phyloP scores from a whole-genome alignment of 805 yeast species.

The Kluyveromyces dobzhanskii region DNA sequence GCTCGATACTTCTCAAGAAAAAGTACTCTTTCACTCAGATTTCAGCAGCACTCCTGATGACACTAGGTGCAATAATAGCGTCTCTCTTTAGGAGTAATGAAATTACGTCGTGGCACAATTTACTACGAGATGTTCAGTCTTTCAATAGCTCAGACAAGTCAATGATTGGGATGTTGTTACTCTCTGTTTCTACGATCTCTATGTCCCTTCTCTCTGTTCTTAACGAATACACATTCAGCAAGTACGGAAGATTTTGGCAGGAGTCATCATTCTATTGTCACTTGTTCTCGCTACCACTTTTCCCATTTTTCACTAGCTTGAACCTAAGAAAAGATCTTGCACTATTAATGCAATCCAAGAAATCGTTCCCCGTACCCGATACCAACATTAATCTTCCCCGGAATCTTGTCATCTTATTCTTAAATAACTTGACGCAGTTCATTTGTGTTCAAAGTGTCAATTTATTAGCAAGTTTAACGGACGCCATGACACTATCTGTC shows the following conservation, averaged over 20 bases:
- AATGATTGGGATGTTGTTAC: not conserved
- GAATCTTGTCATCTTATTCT: slow-evolving; percentile 25
- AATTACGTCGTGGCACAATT: slow-evolving; percentile 6
- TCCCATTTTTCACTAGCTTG: slow-evolving; percentile 24
- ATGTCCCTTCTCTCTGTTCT: slow-evolving; percentile 50
- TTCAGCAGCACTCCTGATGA: slow-evolving; percentile 40
- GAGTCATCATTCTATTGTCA: slow-evolving; percentile 59
- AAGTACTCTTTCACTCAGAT: slow-evolving; percentile 40
- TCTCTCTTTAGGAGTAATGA: slow-evolving; percentile 27
- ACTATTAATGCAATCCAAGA: too few relatives aligned
- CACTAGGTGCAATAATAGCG: slow-evolving; percentile 46
- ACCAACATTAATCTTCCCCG: slow-evolving; percentile 14
- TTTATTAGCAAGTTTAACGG: slow-evolving; percentile 43
- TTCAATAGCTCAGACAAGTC: not conserved
- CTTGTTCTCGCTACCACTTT: slow-evolving; percentile 45
- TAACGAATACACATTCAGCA: slow-evolving; percentile 41
- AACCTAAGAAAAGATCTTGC: not conserved
- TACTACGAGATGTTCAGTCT: not conserved
- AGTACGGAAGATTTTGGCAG: slow-evolving; percentile 54
- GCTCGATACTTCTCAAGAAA: slow-evolving; percentile 39
- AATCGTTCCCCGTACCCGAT: not conserved
- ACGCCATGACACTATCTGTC: slow-evolving; percentile 58
- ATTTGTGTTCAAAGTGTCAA: slow-evolving; percentile 64
- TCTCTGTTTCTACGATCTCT: slow-evolving; percentile 20
- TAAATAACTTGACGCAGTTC: slow-evolving; percentile 49